Percentiles rank a stretch among this genome's conserved stretches.
These are phyloP conservation scores for Mycena polygramma DNA, from an alignment of 768 basidiomycete genomes.

Conservation along the genomic window DNA sequence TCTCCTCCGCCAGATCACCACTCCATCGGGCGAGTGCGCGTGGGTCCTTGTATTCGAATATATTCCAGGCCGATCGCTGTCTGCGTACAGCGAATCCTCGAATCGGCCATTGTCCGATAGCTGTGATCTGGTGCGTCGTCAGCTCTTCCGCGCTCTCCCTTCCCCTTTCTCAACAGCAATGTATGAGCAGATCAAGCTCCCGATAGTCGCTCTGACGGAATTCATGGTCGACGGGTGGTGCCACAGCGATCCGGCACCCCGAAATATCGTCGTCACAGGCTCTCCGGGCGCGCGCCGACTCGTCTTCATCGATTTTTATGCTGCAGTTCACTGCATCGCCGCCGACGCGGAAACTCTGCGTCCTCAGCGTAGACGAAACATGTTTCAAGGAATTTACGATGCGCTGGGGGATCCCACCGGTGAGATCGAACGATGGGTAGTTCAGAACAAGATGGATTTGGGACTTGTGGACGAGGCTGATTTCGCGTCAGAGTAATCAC, in stretches of 20 bases:
- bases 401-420: no score
- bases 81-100: neutral
- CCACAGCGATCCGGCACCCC: neutral
- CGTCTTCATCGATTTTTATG: slow-evolving; percentile 1
- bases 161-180: neutral
- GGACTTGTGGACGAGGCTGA: neutral
- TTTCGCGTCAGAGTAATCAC: no score
- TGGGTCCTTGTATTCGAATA: slow-evolving; percentile 11
- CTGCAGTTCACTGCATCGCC: neutral
- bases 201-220: neutral
- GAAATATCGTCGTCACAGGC: slow-evolving; percentile 6
- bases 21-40: neutral
- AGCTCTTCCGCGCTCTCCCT: neutral
- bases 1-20: neutral
- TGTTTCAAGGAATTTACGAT: no score
- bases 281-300: neutral
- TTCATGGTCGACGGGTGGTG: neutral
- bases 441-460: neutral
- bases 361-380: no score
- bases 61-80: neutral
- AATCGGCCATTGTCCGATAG: neutral
- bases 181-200: neutral
- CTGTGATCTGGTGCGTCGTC: neutral
- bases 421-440: no score
- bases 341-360: neutral